Evolutionary conservation across 2,329 filamentous ascomycete species (phyloP).

Genomic region (Phialophora verrucosa): DNA sequence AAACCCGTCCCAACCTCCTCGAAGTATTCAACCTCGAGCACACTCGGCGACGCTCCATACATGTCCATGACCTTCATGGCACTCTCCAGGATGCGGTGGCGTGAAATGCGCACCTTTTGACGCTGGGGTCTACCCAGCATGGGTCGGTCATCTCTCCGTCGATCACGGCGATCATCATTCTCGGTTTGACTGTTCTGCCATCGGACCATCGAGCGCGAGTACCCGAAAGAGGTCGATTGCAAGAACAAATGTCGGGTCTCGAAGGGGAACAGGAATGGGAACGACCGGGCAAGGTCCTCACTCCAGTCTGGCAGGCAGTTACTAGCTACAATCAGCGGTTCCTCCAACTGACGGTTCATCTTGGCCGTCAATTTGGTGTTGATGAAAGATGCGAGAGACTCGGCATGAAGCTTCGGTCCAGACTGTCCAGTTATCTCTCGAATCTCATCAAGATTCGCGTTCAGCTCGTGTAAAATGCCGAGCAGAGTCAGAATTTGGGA

Average conservation of each 20-base stretch:
- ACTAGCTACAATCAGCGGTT: constrained; percentile 94
- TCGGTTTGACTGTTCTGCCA: constrained; percentile 92
- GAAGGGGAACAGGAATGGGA: constrained; percentile 97
- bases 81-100: constrained; percentile 92
- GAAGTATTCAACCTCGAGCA: constrained; percentile 97
- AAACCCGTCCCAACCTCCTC: constrained; percentile 97
- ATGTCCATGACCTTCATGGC: constrained; percentile 98
- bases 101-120: constrained; percentile 97
- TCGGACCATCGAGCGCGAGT: constrained; percentile 93
- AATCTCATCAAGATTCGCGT: constrained; percentile 91
- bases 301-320: constrained; percentile 96
- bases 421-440: constrained; percentile 62
- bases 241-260: constrained; percentile 96
- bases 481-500: constrained; percentile 86
- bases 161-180: constrained; percentile 79
- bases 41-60: constrained; percentile 94
- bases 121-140: constrained; percentile 90
- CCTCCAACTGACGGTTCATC: constrained; percentile 93
- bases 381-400: constrained; percentile 91
- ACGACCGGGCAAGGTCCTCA: constrained; percentile 88
- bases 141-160: constrained; percentile 83
- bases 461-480: constrained; percentile 88
- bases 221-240: constrained; percentile 97
- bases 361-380: constrained; percentile 99
- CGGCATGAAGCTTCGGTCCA: constrained; percentile 73